Base-by-base conservation (phyloP, 2,329 filamentous ascomycete species). In the Diaporthe vaccinii region DNA sequence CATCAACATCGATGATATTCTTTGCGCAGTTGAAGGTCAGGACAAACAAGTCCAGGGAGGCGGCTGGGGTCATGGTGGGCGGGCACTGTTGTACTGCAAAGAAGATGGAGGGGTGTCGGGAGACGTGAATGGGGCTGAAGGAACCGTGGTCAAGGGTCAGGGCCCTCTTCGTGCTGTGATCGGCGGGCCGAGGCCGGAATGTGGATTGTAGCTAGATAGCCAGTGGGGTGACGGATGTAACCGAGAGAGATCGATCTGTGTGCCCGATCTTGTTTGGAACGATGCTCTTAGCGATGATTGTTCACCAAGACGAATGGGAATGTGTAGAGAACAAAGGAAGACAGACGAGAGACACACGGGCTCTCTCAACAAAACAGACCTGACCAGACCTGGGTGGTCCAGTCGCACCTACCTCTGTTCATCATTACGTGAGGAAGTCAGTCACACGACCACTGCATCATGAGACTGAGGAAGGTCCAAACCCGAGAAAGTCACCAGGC, bases 21-120 rank as follows among this genome's bases (percentile, higher is more conserved):
- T 94, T 94, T 44, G 90, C 96, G 81, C 95, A 97, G 82, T 98
- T 98, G 87, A 97, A 98, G 15, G 96, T 98, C 72, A 98, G 84
- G 77, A 98, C 89, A 80, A 98, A 93, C 74, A 95, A 85, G 80
- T 93, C 91, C 73, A 97, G 87, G 57, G 88, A 87, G 69, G 72
- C 83, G 49, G 34, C 59, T 25, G 71, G 71, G 49, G 31, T 65
- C 71, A 73, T 73, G 58, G 58, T 83, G 76, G 74, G 65, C 49
- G 76, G 76, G 49, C 22, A 67, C 59, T 46, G 25, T 65, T 53
- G 20, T 53, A 41, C 53, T 51, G 36, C 22, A 53, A 34, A 62
- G 62, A 44, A 44, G 25, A 57, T 55, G 58, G 62, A 59, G 71
- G 70, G 57, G 46, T 65, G 74, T 62, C 57, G 58, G 68, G 39